phyloP scores from a whole-genome alignment of 2,329 filamentous ascomycete genomes.

The Proliferodiscus dingleyae region DNA sequence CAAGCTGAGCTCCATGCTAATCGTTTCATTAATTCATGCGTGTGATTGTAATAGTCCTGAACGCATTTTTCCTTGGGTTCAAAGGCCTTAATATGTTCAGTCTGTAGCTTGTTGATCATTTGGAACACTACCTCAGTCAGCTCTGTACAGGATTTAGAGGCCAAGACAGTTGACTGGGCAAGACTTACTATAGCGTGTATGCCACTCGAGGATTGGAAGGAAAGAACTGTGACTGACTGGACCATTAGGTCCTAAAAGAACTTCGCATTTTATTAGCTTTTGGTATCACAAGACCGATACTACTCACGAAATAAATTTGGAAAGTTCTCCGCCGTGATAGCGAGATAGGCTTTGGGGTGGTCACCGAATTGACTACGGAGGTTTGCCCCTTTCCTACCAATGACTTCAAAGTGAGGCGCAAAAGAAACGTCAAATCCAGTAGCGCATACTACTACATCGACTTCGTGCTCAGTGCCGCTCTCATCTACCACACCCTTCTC shows the following conservation, averaged over 20 bases:
- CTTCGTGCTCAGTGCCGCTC: slow-evolving; percentile 24
- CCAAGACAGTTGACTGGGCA: background rate
- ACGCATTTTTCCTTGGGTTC: slow-evolving; percentile 37
- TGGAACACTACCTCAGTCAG: slow-evolving; percentile 23
- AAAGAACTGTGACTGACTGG: slow-evolving; percentile 26
- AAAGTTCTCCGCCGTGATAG: slow-evolving; percentile 20
- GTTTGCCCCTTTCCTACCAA: slow-evolving; percentile 16
- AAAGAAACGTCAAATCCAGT: slow-evolving; percentile 32
- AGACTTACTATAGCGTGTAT: slow-evolving; percentile 28
- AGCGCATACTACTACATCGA: slow-evolving; percentile 35
- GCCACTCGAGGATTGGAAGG: slow-evolving; percentile 31
- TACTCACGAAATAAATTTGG: slow-evolving; percentile 29
- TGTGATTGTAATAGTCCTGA: slow-evolving; percentile 28
- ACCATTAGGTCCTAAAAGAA: slow-evolving; percentile 29
- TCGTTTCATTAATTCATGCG: slow-evolving; percentile 31
- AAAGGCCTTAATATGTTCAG: slow-evolving; percentile 36
- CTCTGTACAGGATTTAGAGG: too few species aligned
- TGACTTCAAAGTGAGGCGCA: slow-evolving; percentile 22
- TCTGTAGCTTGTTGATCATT: slow-evolving; percentile 32
- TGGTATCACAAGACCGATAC: slow-evolving; percentile 29
- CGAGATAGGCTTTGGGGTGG: slow-evolving; percentile 22
- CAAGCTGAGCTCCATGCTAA: slow-evolving; percentile 24
- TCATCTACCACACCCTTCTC: slow-evolving; percentile 31
- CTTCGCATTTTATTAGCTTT: slow-evolving; percentile 17
- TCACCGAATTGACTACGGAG: slow-evolving; percentile 20